Base-by-base conservation (phyloP, 208 protist species). In the Crithidia expoeki region DNA sequence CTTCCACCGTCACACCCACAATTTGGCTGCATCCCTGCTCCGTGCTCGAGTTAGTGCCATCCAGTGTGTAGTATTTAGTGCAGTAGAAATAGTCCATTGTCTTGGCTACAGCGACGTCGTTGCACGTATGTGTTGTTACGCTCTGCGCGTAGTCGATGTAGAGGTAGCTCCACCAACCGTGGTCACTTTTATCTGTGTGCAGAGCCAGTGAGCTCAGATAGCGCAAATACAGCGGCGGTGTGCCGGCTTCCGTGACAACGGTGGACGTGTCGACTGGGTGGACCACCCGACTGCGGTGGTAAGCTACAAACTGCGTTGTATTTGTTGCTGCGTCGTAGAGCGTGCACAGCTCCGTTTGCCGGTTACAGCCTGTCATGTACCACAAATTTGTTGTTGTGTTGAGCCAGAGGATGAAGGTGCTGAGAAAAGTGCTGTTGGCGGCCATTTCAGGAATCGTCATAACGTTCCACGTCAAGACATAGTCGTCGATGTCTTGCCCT, bases 81-180 rank as follows among this genome's bases (percentile, higher is more conserved):
- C 63, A 68, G 51, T 49, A 68, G 25, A 68, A 60, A 27, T 47
- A 68, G 38, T 68, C 63, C 27, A 51, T 49, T 11, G 50, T 68
- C 50, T 59, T 36, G 0, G 51, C 36, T 34, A 59, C 63, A 0
- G 0, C 16, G 0, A 68, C 63, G 27, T 25, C 51, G 1, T 38
- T 16, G 51, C 63, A 68, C 11, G 7, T 50, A 25, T 58, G 49
- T 9, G 63, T 68, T 19, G 10, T 49, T 16, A 68, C 19, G 51
- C 27, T 49, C 5, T 58, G n/a, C 4, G 63, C 63, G 34, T 58
- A 30, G 33, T 68, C 63, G 23, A 68, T 46, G 63, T 68, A 59
- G 17, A 68, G 21, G 34, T 32, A 44, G 7, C 63, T 32, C 63
- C 63, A 68, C 50, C 51, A 51, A 14, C 27, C 51, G 16, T 0